Conservation (phyloP, 192 early-diverging fungal genomes). For the Coemansia sp. region DNA sequence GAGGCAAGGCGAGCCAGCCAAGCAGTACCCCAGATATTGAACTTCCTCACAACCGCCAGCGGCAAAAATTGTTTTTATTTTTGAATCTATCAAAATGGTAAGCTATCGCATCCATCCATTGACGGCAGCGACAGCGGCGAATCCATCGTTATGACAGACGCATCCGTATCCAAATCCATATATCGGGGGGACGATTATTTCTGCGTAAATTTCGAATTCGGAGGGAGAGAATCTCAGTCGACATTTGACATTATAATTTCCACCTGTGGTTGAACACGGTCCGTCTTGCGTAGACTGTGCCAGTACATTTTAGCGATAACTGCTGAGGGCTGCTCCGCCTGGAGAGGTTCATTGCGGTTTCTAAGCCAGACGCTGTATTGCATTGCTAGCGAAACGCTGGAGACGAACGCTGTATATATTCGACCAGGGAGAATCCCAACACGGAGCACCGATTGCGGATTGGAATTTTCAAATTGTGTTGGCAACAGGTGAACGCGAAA, state of each 20-base stretch:
- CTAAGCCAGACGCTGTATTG: neutral
- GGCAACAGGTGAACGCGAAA: neutral
- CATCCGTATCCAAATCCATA: neutral
- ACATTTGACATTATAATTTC: neutral
- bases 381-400: neutral
- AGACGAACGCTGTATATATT: neutral
- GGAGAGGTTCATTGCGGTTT: neutral
- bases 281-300: neutral
- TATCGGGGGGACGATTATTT: neutral
- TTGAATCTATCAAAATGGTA: conserved; percentile 2
- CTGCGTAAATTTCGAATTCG: neutral
- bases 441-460: neutral
- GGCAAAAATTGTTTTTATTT: conserved; percentile 8
- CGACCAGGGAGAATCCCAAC: neutral
- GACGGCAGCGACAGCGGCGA: neutral
- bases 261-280: neutral
- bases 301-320: neutral
- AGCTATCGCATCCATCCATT: neutral
- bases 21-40: neutral
- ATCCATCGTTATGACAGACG: neutral
- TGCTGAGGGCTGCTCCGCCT: neutral
- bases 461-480: neutral
- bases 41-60: conserved; percentile 1
- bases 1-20: neutral
- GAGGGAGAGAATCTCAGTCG: neutral